phyloP scores from a whole-genome alignment of 2,329 filamentous ascomycete genomes.

The Talaromyces sp. region DNA sequence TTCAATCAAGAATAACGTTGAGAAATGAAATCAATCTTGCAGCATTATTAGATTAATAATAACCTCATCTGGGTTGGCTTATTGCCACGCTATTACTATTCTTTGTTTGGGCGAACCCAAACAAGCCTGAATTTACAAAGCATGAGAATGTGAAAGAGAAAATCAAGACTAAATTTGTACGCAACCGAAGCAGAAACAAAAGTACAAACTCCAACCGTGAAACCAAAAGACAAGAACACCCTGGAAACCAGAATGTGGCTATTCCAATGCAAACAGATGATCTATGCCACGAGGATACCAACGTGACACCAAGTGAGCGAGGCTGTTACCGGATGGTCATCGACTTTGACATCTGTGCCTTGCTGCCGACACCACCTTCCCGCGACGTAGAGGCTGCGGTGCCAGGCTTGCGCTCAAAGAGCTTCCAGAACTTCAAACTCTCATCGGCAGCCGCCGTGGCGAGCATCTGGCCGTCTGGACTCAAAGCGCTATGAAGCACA shows the following conservation, averaged over 20 bases:
- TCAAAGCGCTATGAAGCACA: conserved; percentile 93
- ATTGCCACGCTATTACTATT: neutral
- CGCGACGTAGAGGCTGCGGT: conserved; percentile 58
- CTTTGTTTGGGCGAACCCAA: neutral
- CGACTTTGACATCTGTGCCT: conserved; percentile 85
- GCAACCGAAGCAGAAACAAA: neutral
- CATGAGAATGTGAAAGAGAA: neutral
- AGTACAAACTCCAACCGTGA: neutral
- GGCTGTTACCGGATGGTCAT: conserved; percentile 77
- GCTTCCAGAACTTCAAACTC: conserved; percentile 99
- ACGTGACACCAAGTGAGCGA: neutral
- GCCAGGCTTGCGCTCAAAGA: conserved; percentile 97
- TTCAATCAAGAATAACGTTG: neutral
- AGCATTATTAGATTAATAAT: neutral
- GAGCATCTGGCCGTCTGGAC: conserved; percentile 95
- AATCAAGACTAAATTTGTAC: neutral
- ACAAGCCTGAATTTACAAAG: neutral
- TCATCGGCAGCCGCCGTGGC: conserved; percentile 94
- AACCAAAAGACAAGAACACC: neutral
- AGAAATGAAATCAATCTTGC: neutral
- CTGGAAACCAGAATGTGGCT: neutral
- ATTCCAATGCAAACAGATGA: neutral
- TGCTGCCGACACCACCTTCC: conserved; percentile 64
- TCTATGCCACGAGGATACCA: neutral
- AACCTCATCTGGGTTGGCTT: neutral